Conservation (phyloP, 805 yeast species). For the Ogataea allantospora region DNA sequence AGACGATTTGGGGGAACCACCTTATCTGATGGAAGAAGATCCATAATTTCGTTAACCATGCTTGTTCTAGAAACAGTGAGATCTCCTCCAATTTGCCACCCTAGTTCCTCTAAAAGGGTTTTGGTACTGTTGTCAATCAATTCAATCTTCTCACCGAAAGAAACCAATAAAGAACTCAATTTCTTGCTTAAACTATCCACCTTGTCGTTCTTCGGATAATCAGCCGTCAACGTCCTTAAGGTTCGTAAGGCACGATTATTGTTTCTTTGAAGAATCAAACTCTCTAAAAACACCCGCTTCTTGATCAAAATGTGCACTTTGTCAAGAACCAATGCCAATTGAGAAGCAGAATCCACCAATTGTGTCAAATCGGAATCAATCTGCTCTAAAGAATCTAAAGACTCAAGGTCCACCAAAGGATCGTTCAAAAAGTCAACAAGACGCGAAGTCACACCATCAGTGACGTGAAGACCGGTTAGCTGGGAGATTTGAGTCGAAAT, state of each 20-base stretch:
- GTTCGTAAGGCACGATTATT: constrained; percentile 36
- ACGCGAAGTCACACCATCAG: constrained; percentile 12
- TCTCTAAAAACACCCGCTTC: constrained; percentile 43
- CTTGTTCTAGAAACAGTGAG: constrained; percentile 35
- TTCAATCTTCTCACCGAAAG: constrained; percentile 28
- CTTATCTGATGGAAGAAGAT: constrained; percentile 46
- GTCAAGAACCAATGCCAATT: constrained; percentile 7
- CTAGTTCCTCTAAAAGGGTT: constrained; percentile 15
- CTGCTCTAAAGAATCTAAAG: constrained; percentile 1
- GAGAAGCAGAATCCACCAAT: constrained; percentile 1
- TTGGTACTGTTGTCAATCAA: constrained; percentile 13
- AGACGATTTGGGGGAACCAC: constrained; percentile 50
- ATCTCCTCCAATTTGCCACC: constrained; percentile 18
- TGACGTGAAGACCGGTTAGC: constrained; percentile 18
- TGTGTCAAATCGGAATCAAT: constrained; percentile 7
- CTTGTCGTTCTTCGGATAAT: constrained; percentile 22
- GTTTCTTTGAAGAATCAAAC: constrained; percentile 33
- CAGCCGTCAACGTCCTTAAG: constrained; percentile 31
- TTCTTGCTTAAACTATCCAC: constrained; percentile 11
- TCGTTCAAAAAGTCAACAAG: constrained; percentile 11
- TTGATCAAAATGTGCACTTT: constrained; percentile 35
- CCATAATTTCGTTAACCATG: constrained; percentile 43
- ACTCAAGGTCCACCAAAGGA: constrained; percentile 7
- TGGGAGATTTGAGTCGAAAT: constrained; percentile 15
- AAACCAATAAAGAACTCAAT: constrained; percentile 23